Evolutionary conservation across 345 rosid genomes (phyloP), one percentile per base, ranked within the genome.

Genomic region (Murraya paniculata): DNA sequence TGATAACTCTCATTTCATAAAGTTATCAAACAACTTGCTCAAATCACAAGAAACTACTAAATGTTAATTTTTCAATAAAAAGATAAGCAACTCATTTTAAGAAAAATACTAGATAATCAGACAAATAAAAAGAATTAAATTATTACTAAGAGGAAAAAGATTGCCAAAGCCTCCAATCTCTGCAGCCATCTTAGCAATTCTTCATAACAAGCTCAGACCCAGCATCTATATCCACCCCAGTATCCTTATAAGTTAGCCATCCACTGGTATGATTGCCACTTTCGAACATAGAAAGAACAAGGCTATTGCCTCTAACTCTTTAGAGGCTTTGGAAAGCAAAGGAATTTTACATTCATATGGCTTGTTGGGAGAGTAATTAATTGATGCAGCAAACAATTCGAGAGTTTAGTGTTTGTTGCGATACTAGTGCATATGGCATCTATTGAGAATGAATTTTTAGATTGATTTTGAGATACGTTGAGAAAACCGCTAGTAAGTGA

Each of bases 151-250:
- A 11, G 98, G 97, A 81, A 78, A 92, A 75, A 92, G 95, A 31
- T 97, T 92, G 38, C 95, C 98, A 65, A 96, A 96, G 48, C 97
- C 99, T 48, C 98, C 97, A 55, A 94, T 91, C 64, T 93, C 94
- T 53, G 94, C 94, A 31, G 94, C 93, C 98, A 96, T 92, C 78
- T 91, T 92, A 0, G 95, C 94, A 61, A 94, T 96, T 81, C 98
- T 85, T 74, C 76, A n/a, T 75, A 61, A 94, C 94, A 67, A 96
- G 99, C 80, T 96, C 97, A 8, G 95, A 61, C 55, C 98, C 97
- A 24, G 98, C 95, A 85, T 96, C 97, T 45, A 93, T 93, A 81
- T 94, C 97, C 24, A 94, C 97, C 68, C 97, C 94, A 14, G 97
- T 92, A 9, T 87, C 97, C 83, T 91, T 91, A 79, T 92, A 91